Percentiles rank a stretch among this genome's conserved stretches.
Evolutionary conservation across 2,329 filamentous ascomycete genomes (phyloP).

Genomic region (Epichloe aotearoae): DNA sequence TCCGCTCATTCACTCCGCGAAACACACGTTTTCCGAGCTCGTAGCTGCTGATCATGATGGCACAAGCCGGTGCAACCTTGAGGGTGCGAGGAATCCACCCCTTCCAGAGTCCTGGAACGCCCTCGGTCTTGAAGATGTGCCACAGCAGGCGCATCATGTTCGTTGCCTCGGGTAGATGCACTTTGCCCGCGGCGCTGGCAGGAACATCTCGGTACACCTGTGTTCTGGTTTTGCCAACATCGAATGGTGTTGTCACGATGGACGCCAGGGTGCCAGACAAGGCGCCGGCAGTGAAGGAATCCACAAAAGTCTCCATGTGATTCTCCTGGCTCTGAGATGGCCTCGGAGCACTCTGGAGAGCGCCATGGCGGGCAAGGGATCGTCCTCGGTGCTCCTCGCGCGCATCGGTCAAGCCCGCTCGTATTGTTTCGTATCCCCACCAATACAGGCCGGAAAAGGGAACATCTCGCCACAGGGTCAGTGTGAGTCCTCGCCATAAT

Average conservation of each 20-base stretch:
- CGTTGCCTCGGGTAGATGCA: conserved; percentile 53
- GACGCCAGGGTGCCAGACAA: conserved; percentile 74
- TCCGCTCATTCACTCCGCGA: conserved; percentile 52
- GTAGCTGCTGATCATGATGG: conserved; percentile 98
- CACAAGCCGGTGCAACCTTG: conserved; percentile 91
- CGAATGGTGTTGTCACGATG: conserved; percentile 84
- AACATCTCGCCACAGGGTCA: conserved; percentile 93
- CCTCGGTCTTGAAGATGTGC: conserved; percentile 84
- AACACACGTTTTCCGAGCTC: conserved; percentile 91
- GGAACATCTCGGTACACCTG: conserved; percentile 59
- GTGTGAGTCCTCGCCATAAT: conserved; percentile 76
- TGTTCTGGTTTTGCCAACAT: conserved; percentile 91
- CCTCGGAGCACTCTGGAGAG: conserved; percentile 29
- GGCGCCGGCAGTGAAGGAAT: conserved; percentile 82
- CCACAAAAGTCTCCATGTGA: conserved; percentile 64
- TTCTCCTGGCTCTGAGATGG: conserved; percentile 54
- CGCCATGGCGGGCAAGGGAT: conserved; percentile 21
- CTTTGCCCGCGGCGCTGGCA: conserved; percentile 19
- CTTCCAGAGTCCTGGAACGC: conserved; percentile 66
- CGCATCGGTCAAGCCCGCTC: conserved; percentile 55
- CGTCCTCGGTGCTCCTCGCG: conserved; percentile 41
- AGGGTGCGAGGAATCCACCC: conserved; percentile 86
- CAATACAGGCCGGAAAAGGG: conserved; percentile 96
- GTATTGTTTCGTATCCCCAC: conserved; percentile 89
- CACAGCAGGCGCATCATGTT: conserved; percentile 73